These are phyloP conservation scores for Rhododendron kiyosumense DNA, from an alignment of 148 eudicot species.

Conservation along the genomic window DNA sequence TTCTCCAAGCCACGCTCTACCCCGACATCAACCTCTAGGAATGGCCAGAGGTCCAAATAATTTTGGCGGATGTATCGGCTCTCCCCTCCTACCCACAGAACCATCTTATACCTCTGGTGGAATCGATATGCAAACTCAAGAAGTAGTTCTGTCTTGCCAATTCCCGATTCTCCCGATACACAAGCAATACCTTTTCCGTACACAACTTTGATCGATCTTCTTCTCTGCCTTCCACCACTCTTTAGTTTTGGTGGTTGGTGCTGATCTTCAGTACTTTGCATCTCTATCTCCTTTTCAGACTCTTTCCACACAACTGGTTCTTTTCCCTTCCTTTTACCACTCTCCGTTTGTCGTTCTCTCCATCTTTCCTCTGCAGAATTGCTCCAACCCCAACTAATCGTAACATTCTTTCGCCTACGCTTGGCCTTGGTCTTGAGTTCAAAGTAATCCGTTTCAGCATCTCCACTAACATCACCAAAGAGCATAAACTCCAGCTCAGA, in stretches of 20 bases:
- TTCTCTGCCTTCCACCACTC: constrained; percentile 44
- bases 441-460: constrained; percentile 76
- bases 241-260: constrained; percentile 32
- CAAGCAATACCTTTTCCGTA: constrained; percentile 93
- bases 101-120: constrained; percentile 93
- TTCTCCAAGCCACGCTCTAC: constrained; percentile 63
- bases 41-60: constrained; percentile 77
- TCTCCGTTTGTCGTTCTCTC: constrained; percentile 25
- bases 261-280: constrained; percentile 54
- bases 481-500: constrained; percentile 90
- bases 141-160: constrained; percentile 94
- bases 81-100: constrained; percentile 94
- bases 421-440: constrained; percentile 73
- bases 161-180: constrained; percentile 85
- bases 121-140: constrained; percentile 84
- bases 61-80: constrained; percentile 93
- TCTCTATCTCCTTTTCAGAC: constrained; percentile 88
- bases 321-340: constrained; percentile 62
- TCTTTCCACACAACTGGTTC: constrained; percentile 90
- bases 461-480: constrained; percentile 85
- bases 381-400: constrained; percentile 70
- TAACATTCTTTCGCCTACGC: constrained; percentile 46
- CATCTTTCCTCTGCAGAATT: constrained; percentile 52
- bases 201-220: constrained; percentile 50
- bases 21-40: constrained; percentile 81